A percentile compares a stretch with the other conserved stretches of the same genome.
Conservation (phyloP, 1,284 basidiomycete genomes). For the Dichomitus squalens region DNA sequence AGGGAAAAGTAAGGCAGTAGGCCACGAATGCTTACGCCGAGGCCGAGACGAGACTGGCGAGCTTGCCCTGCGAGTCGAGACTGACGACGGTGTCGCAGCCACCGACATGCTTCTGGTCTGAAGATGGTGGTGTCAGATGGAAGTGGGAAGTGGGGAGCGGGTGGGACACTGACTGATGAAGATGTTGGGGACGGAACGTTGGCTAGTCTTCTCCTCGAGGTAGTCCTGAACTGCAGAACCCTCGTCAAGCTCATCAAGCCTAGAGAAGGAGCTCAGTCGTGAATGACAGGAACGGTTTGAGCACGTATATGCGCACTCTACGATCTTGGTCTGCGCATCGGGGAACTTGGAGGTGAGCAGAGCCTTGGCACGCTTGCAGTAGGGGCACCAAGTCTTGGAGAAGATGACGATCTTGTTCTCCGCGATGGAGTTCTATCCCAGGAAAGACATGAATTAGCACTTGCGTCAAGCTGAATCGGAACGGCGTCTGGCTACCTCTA, state of each 20-base stretch:
- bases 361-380: constrained; percentile 58
- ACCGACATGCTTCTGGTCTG: constrained; percentile 61
- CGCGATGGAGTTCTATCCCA: constrained; percentile 50
- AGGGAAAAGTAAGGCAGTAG: neutral
- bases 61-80: constrained; percentile 33
- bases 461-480: neutral
- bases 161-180: constrained; percentile 58
- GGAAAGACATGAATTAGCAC: neutral
- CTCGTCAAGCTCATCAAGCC: constrained; percentile 50
- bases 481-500: constrained; percentile 38
- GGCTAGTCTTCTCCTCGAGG: constrained; percentile 57
- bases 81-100: constrained; percentile 32
- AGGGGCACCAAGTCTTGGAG: constrained; percentile 68
- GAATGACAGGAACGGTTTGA: neutral
- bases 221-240: constrained; percentile 64
- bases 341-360: constrained; percentile 55
- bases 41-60: constrained; percentile 30
- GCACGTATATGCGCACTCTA: constrained; percentile 52
- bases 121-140: neutral
- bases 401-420: constrained; percentile 68
- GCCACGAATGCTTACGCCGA: constrained; percentile 27
- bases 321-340: constrained; percentile 48
- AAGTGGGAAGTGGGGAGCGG: neutral
- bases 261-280: constrained; percentile 13
- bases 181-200: constrained; percentile 68